These are phyloP conservation scores for Penicillium cinerascens DNA, from an alignment of 495 filamentous ascomycete genomes.

Conservation along the genomic window DNA sequence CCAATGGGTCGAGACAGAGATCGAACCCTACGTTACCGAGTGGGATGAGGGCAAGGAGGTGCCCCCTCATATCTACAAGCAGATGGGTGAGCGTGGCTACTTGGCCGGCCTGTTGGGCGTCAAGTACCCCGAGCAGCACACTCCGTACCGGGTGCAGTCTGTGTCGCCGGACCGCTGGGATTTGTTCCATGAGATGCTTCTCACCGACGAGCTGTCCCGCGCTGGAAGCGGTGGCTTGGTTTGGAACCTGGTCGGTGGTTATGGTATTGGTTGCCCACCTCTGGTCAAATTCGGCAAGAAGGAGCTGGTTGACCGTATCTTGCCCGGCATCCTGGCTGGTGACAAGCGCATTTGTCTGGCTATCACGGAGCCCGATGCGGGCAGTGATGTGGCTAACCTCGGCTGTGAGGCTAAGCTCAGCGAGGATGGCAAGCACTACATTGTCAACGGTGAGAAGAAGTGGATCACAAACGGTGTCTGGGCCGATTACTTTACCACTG, in stretches of 20 bases:
- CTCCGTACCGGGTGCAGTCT: constrained; percentile 63
- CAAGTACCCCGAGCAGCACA: constrained; percentile 69
- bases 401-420: constrained; percentile 91
- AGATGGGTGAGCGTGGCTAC: constrained; percentile 91
- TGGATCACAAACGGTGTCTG: constrained; percentile 99
- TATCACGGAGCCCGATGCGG: constrained; percentile 80
- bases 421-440: constrained; percentile 96
- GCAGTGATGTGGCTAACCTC: constrained; percentile 88
- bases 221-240: constrained; percentile 88
- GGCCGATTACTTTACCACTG: constrained; percentile 95
- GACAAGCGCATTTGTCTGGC: constrained; percentile 94
- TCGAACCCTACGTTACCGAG: constrained; percentile 89
- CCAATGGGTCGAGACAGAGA: constrained; percentile 83
- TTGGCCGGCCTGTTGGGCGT: constrained; percentile 84
- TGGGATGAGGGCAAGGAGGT: constrained; percentile 96
- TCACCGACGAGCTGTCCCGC: constrained; percentile 92
- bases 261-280: constrained; percentile 89
- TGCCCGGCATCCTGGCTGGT: constrained; percentile 81
- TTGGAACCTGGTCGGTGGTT: constrained; percentile 97
- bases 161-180: constrained; percentile 92
- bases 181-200: constrained; percentile 91
- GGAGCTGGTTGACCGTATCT: constrained; percentile 73
- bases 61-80: constrained; percentile 83
- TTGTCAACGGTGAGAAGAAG: constrained; percentile 99
- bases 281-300: constrained; percentile 91